Percentiles rank a stretch among this genome's conserved stretches.
These are phyloP conservation scores for Penicillium fuscoglaucum DNA, from an alignment of 2,329 filamentous ascomycete genomes.

Conservation along the genomic window DNA sequence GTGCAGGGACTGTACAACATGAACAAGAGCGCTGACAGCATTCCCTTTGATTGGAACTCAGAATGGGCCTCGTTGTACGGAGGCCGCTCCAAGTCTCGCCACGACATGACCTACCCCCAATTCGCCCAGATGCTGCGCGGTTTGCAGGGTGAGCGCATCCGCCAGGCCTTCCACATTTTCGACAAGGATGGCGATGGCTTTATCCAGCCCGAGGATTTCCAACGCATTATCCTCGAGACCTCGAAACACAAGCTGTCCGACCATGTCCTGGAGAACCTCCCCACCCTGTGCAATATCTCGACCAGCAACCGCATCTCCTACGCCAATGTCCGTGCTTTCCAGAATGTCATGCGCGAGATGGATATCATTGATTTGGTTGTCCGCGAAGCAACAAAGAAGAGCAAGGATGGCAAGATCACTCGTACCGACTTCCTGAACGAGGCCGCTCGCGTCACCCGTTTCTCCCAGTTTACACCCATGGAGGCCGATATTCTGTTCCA, in stretches of 20 bases:
- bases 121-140: conserved; percentile 98
- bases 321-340: conserved; percentile 94
- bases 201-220: conserved; percentile 93
- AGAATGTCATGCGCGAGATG: conserved; percentile 98
- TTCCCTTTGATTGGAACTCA: conserved; percentile 96
- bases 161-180: conserved; percentile 90
- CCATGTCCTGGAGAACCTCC: conserved; percentile 86
- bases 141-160: conserved; percentile 90
- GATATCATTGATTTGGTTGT: conserved; percentile 94
- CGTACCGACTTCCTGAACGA: conserved; percentile 92
- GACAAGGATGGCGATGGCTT: conserved; percentile 91
- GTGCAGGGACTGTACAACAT: conserved; percentile 82
- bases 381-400: conserved; percentile 79
- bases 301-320: conserved; percentile 92
- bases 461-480: conserved; percentile 97
- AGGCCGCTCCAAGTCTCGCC: conserved; percentile 80
- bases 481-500: conserved; percentile 98
- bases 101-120: conserved; percentile 90
- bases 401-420: conserved; percentile 87
- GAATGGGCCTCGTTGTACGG: conserved; percentile 96
- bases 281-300: conserved; percentile 92
- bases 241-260: conserved; percentile 95
- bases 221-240: conserved; percentile 92
- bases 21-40: conserved; percentile 80
- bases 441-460: conserved; percentile 84